Conservation (phyloP, 768 basidiomycete species). For the Cystofilobasidium ferigula region DNA sequence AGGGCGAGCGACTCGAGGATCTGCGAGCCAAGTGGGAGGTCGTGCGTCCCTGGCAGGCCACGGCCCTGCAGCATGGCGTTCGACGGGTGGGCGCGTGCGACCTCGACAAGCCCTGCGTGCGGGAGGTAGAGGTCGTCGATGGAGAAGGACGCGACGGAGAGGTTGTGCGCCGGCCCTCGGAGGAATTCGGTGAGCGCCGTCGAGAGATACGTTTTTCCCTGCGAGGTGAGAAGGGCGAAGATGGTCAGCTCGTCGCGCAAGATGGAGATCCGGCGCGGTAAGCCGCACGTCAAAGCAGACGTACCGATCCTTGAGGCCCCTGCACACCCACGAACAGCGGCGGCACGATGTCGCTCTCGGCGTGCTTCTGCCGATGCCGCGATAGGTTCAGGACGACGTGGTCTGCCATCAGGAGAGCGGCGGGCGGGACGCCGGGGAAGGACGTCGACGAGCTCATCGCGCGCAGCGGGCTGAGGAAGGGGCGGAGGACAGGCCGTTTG, state of each 20-base stretch:
- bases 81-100: conserved; percentile 21
- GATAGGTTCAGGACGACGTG: conserved; percentile 8
- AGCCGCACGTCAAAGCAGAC: conserved; percentile 7
- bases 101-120: conserved; percentile 14
- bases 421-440: background rate
- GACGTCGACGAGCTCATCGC: background rate
- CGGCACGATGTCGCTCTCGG: conserved; percentile 14
- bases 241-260: background rate
- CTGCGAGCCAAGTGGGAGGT: conserved; percentile 17
- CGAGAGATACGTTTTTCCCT: conserved; percentile 68
- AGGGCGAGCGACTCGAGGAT: conserved; percentile 13
- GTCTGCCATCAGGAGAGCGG: conserved; percentile 16
- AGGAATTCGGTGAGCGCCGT: conserved; percentile 46
- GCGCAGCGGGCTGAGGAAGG: background rate
- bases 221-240: background rate
- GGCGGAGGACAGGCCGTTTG: background rate
- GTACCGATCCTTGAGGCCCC: conserved; percentile 75
- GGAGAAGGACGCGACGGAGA: conserved; percentile 22
- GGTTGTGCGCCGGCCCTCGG: conserved; percentile 26
- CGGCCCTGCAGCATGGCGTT: conserved; percentile 28
- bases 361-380: conserved; percentile 21
- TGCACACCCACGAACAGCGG: conserved; percentile 81
- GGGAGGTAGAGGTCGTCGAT: conserved; percentile 30
- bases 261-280: background rate
- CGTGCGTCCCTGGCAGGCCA: conserved; percentile 30